Base-by-base conservation (phyloP, 179 eudicot genomes). In the Beta corolliflora region DNA sequence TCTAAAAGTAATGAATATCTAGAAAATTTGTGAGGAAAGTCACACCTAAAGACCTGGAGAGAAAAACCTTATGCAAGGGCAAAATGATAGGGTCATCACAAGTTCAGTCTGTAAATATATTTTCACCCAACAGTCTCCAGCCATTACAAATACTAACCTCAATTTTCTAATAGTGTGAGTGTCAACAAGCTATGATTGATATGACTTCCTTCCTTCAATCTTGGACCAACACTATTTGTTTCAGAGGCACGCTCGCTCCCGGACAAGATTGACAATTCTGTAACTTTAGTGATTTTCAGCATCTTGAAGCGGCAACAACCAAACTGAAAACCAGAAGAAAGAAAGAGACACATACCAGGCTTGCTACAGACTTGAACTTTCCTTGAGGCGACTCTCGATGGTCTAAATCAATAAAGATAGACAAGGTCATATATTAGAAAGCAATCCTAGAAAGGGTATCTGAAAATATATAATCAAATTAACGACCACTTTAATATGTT, bases 261-360 rank as follows among this genome's bases (percentile, higher is more conserved):
- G 71, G 99, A 25, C 99, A 73, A 97, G 95, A 89, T 97, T 97
- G 63, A 97, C 98, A 86, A 97, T 91, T 94, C 99, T 97, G 92
- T 88, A 83, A 81, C 52, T 61, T 50, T 69, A 1, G 9, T 48
- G 31, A 53, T 54, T 25, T 46, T 56, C 75, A 64, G 19, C 48
- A 55, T 75, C 8, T 56, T 66, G n/a, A 25, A 45, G 18, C 36
- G 71, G 54, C 70, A 69, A 48, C 41, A 25, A 5, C 18, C 41
- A 23, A 76, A 71, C 48, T 46, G 48, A 46, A 46, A 3, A 65
- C 59, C n/a, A 79, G 66, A 67, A 58, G 73, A 56, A 64, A 70
- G 72, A 21, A 59, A 45, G 75, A 54, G 83, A 65, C 55, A 81
- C 68, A 48, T 91, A 94, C 98, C 97, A 97, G 82, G 90, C 86